phyloP scores from a whole-genome alignment of 169 alveolate species.

The Perkinsus marinus region DNA sequence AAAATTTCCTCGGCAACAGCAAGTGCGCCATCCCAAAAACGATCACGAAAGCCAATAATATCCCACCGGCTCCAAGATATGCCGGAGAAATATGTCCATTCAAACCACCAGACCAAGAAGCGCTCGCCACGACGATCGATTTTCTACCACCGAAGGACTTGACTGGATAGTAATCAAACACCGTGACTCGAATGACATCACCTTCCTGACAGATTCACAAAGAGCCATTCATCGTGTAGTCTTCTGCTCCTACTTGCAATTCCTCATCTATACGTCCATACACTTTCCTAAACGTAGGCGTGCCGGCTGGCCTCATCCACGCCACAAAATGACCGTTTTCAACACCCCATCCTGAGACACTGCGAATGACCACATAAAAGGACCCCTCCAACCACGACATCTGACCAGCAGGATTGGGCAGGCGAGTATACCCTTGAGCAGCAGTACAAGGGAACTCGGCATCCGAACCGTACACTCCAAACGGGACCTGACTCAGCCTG shows the following conservation, averaged over 20 bases:
- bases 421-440: not conserved
- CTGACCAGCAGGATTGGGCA: not conserved
- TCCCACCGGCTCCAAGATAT: not conserved
- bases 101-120: constrained; percentile 19
- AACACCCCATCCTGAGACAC: not conserved
- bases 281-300: constrained; percentile 14
- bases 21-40: not conserved
- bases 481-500: not conserved
- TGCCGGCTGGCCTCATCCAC: constrained; percentile 21
- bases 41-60: not conserved
- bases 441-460: not conserved
- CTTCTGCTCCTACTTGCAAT: not conserved
- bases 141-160: constrained; percentile 13
- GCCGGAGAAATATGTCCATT: constrained; percentile 5
- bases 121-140: constrained; percentile 15
- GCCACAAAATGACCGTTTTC: constrained; percentile 24
- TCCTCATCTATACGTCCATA: constrained; percentile 9
- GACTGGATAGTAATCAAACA: constrained; percentile 7
- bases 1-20: not conserved
- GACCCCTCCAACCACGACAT: not conserved
- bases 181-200: constrained; percentile 4
- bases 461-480: not conserved
- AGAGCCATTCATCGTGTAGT: not conserved
- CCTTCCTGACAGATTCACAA: not conserved
- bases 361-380: not conserved